Conservation (phyloP, 164 flowering plant genomes). For the Echeveria elegans region DNA sequence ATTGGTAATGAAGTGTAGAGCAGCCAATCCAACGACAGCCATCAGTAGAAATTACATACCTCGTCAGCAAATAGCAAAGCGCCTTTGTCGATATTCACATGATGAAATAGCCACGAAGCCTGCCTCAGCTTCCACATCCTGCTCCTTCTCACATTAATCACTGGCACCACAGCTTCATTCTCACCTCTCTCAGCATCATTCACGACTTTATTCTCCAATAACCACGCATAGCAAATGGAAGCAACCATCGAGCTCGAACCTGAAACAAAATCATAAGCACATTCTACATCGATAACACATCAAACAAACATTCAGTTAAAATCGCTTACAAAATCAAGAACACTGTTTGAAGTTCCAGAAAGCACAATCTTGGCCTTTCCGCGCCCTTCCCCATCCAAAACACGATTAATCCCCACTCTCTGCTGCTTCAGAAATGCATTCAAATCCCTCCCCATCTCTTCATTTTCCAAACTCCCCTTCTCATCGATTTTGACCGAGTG, state of each 20-base stretch:
- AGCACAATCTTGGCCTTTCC: constrained; percentile 51
- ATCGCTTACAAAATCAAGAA: not conserved
- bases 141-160: constrained; percentile 48
- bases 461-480: too few relatives aligned
- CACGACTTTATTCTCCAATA: constrained; percentile 31
- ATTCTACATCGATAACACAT: not conserved
- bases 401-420: constrained; percentile 27
- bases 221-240: constrained; percentile 62
- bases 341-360: constrained; percentile 61
- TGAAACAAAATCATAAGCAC: constrained; percentile 10
- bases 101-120: constrained; percentile 67
- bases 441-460: constrained; percentile 16
- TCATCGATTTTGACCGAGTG: too few relatives aligned
- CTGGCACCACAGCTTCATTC: constrained; percentile 45
- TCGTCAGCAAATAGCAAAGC: constrained; percentile 59
- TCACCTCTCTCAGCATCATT: constrained; percentile 18
- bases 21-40: too few relatives aligned
- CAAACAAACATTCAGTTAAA: not conserved
- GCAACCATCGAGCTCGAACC: constrained; percentile 75
- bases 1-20: not conserved
- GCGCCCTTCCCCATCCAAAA: constrained; percentile 28
- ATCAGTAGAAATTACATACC: constrained; percentile 22
- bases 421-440: constrained; percentile 53
- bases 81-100: constrained; percentile 44
- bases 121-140: constrained; percentile 61